A percentile compares a stretch with the other conserved stretches of the same genome.
Conservation (phyloP, 352 stramenopile species). For the Phytophthora brassicae region DNA sequence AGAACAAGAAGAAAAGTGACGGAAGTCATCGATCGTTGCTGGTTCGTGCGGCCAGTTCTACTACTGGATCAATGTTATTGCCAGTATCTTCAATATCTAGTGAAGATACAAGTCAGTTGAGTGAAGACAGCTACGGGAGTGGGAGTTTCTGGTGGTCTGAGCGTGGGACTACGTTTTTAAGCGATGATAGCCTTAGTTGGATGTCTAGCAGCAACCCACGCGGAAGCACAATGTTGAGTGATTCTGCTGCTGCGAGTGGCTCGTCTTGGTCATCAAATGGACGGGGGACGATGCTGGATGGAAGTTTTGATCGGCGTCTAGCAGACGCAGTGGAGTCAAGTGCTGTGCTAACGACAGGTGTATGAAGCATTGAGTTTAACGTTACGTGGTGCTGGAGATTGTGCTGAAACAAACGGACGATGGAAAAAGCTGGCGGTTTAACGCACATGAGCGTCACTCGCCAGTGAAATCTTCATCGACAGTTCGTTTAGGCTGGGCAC, state of each 20-base stretch:
- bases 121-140: constrained; percentile 40
- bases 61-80: constrained; percentile 27
- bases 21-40: constrained; percentile 26
- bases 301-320: constrained; percentile 33
- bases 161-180: constrained; percentile 36
- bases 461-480: background rate
- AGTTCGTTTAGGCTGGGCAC: background rate
- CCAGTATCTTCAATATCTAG: constrained; percentile 33
- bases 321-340: too few relatives aligned
- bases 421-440: background rate
- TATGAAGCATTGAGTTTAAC: too few relatives aligned
- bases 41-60: constrained; percentile 31
- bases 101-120: constrained; percentile 38
- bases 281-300: constrained; percentile 31
- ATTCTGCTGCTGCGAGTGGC: constrained; percentile 27
- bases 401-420: background rate
- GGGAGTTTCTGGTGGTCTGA: constrained; percentile 55
- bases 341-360: background rate
- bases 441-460: background rate
- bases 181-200: constrained; percentile 47
- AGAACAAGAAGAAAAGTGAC: constrained; percentile 27
- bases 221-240: constrained; percentile 39
- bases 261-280: constrained; percentile 37
- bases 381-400: background rate
- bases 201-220: constrained; percentile 32